A percentile compares a stretch with the other conserved stretches of the same genome.
Evolutionary conservation across 2,329 filamentous ascomycete species (phyloP).

Genomic region (Neocucurbitaria cava): DNA sequence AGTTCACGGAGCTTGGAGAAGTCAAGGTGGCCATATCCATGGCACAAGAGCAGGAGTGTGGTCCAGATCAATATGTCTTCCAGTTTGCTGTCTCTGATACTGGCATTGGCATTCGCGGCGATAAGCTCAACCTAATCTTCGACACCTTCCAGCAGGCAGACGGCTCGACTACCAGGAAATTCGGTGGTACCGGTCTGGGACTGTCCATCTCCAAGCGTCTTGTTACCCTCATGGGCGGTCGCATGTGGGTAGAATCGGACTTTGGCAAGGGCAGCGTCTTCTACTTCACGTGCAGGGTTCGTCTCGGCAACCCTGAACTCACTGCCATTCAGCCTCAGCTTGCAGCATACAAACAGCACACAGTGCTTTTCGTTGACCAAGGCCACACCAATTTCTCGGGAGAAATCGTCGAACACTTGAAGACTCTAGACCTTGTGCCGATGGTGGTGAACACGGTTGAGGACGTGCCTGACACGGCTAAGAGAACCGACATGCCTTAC

Average conservation of each 20-base stretch:
- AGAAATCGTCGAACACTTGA: conserved; percentile 80
- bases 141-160: conserved; percentile 99
- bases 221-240: conserved; percentile 94
- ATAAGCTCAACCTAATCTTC: conserved; percentile 97
- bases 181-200: conserved; percentile 92
- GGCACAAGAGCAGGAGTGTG: conserved; percentile 69
- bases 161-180: conserved; percentile 93
- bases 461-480: conserved; percentile 66
- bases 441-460: conserved; percentile 81
- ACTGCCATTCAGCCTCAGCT: conserved; percentile 82
- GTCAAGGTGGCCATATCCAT: conserved; percentile 91
- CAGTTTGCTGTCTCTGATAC: conserved; percentile 97
- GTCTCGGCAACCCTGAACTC: conserved; percentile 80
- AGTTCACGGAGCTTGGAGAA: conserved; percentile 96
- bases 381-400: conserved; percentile 77
- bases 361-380: conserved; percentile 94
- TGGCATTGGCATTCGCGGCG: conserved; percentile 92
- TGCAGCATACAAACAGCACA: conserved; percentile 88
- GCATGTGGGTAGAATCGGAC: conserved; percentile 93
- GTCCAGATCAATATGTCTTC: conserved; percentile 82
- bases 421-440: conserved; percentile 78
- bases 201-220: conserved; percentile 94
- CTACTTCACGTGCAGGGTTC: conserved; percentile 94
- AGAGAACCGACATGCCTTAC: conserved; percentile 67
- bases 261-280: conserved; percentile 92